Base-by-base conservation (phyloP, 192 early-diverging fungal genomes). In the Ambispora gerdemannii region DNA sequence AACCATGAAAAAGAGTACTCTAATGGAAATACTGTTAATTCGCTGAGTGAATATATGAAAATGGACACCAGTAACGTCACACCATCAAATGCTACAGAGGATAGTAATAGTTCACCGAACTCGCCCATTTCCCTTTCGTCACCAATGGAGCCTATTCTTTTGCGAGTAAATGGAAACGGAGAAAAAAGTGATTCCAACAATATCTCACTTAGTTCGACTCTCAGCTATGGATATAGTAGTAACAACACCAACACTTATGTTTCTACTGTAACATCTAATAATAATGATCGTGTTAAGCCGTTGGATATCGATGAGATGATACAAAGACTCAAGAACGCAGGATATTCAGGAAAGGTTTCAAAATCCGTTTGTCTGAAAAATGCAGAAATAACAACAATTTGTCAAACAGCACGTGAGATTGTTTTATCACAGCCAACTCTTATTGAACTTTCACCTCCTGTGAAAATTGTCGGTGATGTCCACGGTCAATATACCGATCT, bases 401-500 rank as follows among this genome's bases (percentile, higher is more conserved):
- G 94, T 77, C 89, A 90, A 20, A 77, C 85, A 0, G 93, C 89
- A n/a, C 85, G 92, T 34, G 94, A 98, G 67, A 86, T 95, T 55
- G 89, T 96, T 71, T 72, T 98, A 76, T 88, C 90, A 34, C 95
- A 98, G 79, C 92, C 93, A 19, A 80, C 89, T 2, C 76, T 92
- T 55, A 81, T 92, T 59, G 88, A 92, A 69, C 78, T 92, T 66
- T 86, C 89, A 35, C 87, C 90, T 43, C 88, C 88, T 4, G 85
- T 93, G 61, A 90, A 90, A 71, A 90, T 93, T 67, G 85, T 87
- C 20, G 95, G 95, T 38, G 96, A 98, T 78, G 91, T 96, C 51
- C 96, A 98, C 73, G 96, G 96, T 47, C 96, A 98, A 79, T 98
- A 91, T 77, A 82, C 90, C 3, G 96, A 98, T 77, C 78, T 98